Evolutionary conservation across 2,329 filamentous ascomycete genomes (phyloP), one percentile per base, ranked within the genome.

Genomic region (Botryotinia calthae): DNA sequence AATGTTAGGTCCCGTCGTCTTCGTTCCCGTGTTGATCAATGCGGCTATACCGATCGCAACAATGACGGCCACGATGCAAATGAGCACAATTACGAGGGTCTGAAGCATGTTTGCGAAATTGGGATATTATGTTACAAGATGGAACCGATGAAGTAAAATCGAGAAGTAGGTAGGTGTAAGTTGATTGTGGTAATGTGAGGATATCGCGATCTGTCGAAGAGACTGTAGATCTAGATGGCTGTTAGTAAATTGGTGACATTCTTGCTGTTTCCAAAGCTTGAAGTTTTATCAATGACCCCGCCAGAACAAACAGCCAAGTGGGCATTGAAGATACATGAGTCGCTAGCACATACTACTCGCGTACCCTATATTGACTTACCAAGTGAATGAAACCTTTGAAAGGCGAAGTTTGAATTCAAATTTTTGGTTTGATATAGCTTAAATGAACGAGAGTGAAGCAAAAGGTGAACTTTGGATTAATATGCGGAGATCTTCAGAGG

Each of bases 41-140:
- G 65, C 65, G 20, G 65, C 65, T n/a, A 67, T 25, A 56, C 65
- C 65, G 48, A 67, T 67, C 34, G 56, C 1, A 34, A 67, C 0
- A 28, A 67, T 22, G 5, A 67, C 65, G 40, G 65, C 65, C 2
- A 56, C 2, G 46, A 67, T 67, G 37, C 65, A 67, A n/a, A 67
- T 67, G 48, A 67, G 65, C 3, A 56, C 65, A 51, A 67, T 67
- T 34, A 67, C 48, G 65, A 67, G 34, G 18, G 65, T 56, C 48
- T 67, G 65, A 56, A 67, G 48, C 65, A 67, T 67, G 22, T 40
- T 67, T 56, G 65, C 65, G 48, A 31, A 22, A 51, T 6, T 42
- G 9, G 3, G 10, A 12, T 6, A 10, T 31, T 56, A 22, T n/a
- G 25, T 12, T 56, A 62, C 34, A n/a, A 37, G 25, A 40, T 40